Base-by-base conservation (phyloP, 179 eudicot species). In the Camellia oleifera region DNA sequence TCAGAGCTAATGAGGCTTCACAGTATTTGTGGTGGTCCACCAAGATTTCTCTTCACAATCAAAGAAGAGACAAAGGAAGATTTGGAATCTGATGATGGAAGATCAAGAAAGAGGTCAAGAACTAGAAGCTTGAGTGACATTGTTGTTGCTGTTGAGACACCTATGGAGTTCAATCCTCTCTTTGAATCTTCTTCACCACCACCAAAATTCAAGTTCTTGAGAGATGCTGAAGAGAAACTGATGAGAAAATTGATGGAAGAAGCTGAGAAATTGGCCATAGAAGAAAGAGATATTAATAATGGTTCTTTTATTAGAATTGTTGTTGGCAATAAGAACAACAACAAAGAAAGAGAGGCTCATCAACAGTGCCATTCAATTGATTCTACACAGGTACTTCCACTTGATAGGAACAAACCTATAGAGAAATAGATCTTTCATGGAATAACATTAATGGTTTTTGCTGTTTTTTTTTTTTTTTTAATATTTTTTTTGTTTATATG, bases 171-270 rank as follows among this genome's bases (percentile, higher is more conserved):
- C 67, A 95, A 95, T 75, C 98, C 98, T 54, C 83, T 95, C 42
- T 93, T 93, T 83, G 98, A 95, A 77, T 87, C 88, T 3, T 72
- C 93, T 71, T 95, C 99, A 2, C 97, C 99, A 7, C 99, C 99
- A 13, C 98, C 99, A 1, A 95, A 87, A 76, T 95, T 95, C 79
- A 94, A 94, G 90, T 95, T 95, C 83, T 79, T 95, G 85, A 95
- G 95, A 77, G 99, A 95, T 81, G 99, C 99, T 0, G 99, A 95
- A 81, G 97, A 95, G 85, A 95, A 95, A 63, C 75, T 94, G 69
- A 84, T 91, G 60, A 92, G 84, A 69, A 92, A 76, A 79, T 81
- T 93, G 79, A 63, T 88, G 81, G 92, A 90, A 58, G 97, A 93
- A 79, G 89, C 93, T 65, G 94, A 88, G 75, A 90, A 75, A 78